A percentile compares a stretch with the other conserved stretches of the same genome.
phyloP scores from a whole-genome alignment of 2,329 filamentous ascomycete species.

The Cryphonectria naterciae region DNA sequence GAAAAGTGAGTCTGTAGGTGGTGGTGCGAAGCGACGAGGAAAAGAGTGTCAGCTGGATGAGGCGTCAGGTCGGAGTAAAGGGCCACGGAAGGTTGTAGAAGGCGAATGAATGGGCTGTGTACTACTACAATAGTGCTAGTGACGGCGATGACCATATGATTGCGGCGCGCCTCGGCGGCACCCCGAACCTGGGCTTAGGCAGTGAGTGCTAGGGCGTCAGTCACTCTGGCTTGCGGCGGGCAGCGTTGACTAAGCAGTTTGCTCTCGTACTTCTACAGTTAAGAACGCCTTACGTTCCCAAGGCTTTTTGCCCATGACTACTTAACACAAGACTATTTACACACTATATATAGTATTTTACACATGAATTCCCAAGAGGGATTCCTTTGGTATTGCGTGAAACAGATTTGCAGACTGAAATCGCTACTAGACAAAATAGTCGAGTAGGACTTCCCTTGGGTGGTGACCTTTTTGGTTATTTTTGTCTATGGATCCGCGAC shows the following conservation, averaged over 20 bases:
- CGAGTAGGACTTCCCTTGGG: neutral
- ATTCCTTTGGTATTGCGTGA: neutral
- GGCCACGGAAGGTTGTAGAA: slow-evolving; percentile 27
- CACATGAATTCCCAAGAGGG: neutral
- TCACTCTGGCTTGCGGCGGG: neutral
- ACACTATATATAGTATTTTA: neutral
- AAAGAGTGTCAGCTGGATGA: slow-evolving; percentile 11
- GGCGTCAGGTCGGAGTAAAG: slow-evolving; percentile 17
- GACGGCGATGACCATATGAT: slow-evolving; percentile 26
- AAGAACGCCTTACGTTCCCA: neutral
- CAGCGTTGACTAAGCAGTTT: slow-evolving; percentile 3
- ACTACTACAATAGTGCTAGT: neutral
- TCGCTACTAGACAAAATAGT: neutral
- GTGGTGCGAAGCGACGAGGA: neutral
- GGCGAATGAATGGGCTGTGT: neutral
- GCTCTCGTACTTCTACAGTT: neutral
- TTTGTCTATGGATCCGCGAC: slow-evolving; percentile 2
- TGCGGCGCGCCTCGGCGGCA: slow-evolving; percentile 22
- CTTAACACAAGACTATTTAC: neutral
- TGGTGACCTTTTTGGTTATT: neutral
- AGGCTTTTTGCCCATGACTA: neutral
- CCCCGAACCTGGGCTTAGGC: slow-evolving; percentile 11
- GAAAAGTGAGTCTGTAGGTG: neutral
- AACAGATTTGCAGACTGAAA: neutral
- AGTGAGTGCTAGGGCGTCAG: neutral